A percentile compares a stretch with the other conserved stretches of the same genome.
These are phyloP conservation scores for Podospora anserina DNA, from an alignment of 495 filamentous ascomycete species.

Conservation along the genomic window DNA sequence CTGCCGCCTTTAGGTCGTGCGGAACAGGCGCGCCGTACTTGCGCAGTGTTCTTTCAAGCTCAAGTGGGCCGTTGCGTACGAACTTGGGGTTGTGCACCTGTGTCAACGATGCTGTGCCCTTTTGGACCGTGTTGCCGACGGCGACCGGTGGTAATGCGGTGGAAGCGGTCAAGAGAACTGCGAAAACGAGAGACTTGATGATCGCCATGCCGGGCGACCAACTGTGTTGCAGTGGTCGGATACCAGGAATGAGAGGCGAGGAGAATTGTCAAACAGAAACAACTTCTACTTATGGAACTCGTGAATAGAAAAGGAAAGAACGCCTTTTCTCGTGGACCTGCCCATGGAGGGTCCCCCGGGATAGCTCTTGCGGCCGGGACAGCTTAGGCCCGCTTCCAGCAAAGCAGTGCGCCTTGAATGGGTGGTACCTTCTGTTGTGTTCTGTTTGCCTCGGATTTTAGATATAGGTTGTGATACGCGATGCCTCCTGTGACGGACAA, in stretches of 20 bases:
- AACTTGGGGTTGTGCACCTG: slow-evolving; percentile 51
- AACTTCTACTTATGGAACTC: background rate
- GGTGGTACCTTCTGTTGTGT: background rate
- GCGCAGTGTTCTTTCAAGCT: slow-evolving; percentile 54
- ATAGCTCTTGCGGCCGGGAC: background rate
- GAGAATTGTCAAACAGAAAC: background rate
- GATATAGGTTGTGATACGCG: background rate
- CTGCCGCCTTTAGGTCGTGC: slow-evolving; percentile 16
- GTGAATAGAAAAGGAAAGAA: background rate
- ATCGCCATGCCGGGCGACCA: slow-evolving; percentile 1
- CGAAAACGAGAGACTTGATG: slow-evolving; percentile 13
- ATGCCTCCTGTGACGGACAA: background rate
- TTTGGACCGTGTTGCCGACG: slow-evolving; percentile 25
- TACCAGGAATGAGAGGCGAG: background rate
- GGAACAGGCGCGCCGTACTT: slow-evolving; percentile 53
- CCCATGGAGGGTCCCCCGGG: background rate
- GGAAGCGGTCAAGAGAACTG: slow-evolving; percentile 43
- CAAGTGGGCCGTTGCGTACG: slow-evolving; percentile 46
- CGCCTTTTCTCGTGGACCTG: background rate
- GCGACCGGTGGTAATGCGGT: slow-evolving; percentile 29
- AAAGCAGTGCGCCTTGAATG: background rate
- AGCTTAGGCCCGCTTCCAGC: background rate
- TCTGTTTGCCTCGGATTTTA: background rate
- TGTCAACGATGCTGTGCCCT: slow-evolving; percentile 41
- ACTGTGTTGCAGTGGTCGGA: background rate